Evolutionary conservation across 2,329 filamentous ascomycete species (phyloP), one percentile per base, ranked within the genome.

Genomic region (Bipolaris sorokiniana): DNA sequence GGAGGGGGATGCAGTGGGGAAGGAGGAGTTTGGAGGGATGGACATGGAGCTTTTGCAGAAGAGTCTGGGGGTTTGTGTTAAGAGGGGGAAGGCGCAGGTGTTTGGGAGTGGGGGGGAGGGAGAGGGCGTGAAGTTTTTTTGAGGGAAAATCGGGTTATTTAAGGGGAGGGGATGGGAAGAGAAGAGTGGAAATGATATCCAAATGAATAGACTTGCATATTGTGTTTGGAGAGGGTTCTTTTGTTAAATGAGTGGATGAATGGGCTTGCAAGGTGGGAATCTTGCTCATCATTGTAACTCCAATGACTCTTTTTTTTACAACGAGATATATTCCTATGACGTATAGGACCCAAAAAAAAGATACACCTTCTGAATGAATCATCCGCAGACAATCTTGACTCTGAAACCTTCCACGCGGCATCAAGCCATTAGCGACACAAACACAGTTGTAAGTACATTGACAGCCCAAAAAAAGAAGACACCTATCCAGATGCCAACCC

Each of bases 71-170:
- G 82, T 95, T 48, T 83, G 97, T 47, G 93, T 96, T 34, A 97
- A 96, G 82, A 86, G 89, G 61, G 92, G 92, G 66, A 96, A 90
- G 79, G 94, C 93, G 13, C 94, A 98, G 77, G 87, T 98, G 23
- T 98, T 99, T 79, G 94, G 94, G 33, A 86, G 87, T 51, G 92
- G 94, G 69, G 75, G 73, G 26, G 54, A 57, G 4, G 90, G 91
- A 59, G 87, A 90, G 70, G 95, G 95, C 69, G 92, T 98, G 64
- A 99, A 99, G 80, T 98, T 99, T 80, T 98, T 98, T 11, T 62
- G 37, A 48, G 31, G 20, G 7, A 9, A 3, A 4, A 15, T 23
- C 15, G 4, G 7, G 26, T 28, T 28, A 10, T 28, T 28, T 7
- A 22, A 13, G 16, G n/a, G 11, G 20, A 4, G 23, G 13, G 3